These are phyloP conservation scores for Hymenoscyphus infarciens DNA, from an alignment of 2,329 filamentous ascomycete species.

Conservation along the genomic window DNA sequence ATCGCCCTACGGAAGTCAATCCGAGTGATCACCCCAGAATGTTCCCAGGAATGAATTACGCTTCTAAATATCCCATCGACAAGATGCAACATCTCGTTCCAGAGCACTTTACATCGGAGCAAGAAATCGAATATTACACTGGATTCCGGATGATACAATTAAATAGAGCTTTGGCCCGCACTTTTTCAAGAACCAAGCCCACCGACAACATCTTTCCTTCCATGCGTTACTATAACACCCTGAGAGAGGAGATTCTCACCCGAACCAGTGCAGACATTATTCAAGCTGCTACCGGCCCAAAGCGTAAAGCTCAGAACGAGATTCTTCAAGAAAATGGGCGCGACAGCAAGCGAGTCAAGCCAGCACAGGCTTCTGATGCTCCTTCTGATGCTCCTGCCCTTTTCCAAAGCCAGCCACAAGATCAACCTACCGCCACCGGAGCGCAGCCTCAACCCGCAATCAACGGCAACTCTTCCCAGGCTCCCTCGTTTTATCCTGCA, in stretches of 20 bases:
- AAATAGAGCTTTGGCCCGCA: slow-evolving; percentile 28
- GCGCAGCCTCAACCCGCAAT: background rate
- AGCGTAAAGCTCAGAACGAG: slow-evolving; percentile 25
- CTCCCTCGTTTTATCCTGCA: slow-evolving; percentile 4
- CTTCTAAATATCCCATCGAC: slow-evolving; percentile 23
- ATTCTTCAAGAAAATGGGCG: slow-evolving; percentile 25
- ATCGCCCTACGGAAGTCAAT: slow-evolving; percentile 3
- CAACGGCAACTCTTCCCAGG: background rate
- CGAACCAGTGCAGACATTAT: slow-evolving; percentile 10
- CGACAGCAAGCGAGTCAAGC: slow-evolving; percentile 26
- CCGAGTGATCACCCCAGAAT: slow-evolving; percentile 7
- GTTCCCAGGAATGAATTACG: slow-evolving; percentile 17
- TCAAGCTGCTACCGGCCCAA: slow-evolving; percentile 6
- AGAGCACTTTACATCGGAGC: slow-evolving; percentile 21
- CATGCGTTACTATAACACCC: slow-evolving; percentile 18
- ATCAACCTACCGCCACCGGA: background rate
- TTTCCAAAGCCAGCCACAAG: slow-evolving; percentile 1
- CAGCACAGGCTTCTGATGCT: slow-evolving; percentile 7
- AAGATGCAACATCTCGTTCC: slow-evolving; percentile 25
- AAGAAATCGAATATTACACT: slow-evolving; percentile 26
- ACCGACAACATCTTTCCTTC: slow-evolving; percentile 13
- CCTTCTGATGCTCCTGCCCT: background rate
- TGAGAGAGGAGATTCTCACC: slow-evolving; percentile 19
- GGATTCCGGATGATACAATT: slow-evolving; percentile 32
- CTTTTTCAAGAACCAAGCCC: slow-evolving; percentile 18